These are phyloP conservation scores for Schwanniomyces occidentalis DNA, from an alignment of 805 yeast species.

Conservation along the genomic window DNA sequence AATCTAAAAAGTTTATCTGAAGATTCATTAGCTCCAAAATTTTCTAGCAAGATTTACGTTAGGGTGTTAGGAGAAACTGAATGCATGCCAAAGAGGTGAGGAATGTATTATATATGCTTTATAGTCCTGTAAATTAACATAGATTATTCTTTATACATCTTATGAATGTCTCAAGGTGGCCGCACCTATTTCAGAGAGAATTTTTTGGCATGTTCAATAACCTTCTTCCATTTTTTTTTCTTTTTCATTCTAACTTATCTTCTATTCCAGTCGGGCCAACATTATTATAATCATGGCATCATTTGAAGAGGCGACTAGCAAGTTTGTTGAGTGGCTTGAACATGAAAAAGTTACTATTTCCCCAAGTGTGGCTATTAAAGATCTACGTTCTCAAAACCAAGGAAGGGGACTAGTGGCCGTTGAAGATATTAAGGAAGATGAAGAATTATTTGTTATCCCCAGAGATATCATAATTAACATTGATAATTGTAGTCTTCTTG, in stretches of 20 bases:
- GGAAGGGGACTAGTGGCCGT: conserved; percentile 79
- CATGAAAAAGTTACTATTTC: conserved; percentile 46
- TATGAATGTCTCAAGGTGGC: no score
- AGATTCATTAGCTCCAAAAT: conserved; percentile 10
- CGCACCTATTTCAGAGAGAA: no score
- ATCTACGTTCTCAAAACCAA: conserved; percentile 56
- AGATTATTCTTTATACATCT: no score
- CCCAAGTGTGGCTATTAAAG: conserved; percentile 58
- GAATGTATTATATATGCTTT: no score
- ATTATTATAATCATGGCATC: background rate
- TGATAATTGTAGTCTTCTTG: conserved; percentile 51
- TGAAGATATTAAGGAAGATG: conserved; percentile 60
- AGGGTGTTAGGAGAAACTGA: conserved; percentile 10
- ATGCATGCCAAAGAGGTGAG: conserved; percentile 12
- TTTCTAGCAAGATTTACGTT: conserved; percentile 21
- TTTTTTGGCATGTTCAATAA: no score
- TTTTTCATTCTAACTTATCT: no score
- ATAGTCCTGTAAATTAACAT: no score
- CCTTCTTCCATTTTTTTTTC: no score
- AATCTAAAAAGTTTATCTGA: conserved; percentile 13
- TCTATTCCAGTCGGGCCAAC: no score
- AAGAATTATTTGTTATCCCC: conserved; percentile 70
- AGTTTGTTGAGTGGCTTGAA: conserved; percentile 29
- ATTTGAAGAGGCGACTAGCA: conserved; percentile 13
- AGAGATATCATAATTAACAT: conserved; percentile 55